Base-by-base conservation (phyloP, 345 rosid species). In the Lepidium africanum region DNA sequence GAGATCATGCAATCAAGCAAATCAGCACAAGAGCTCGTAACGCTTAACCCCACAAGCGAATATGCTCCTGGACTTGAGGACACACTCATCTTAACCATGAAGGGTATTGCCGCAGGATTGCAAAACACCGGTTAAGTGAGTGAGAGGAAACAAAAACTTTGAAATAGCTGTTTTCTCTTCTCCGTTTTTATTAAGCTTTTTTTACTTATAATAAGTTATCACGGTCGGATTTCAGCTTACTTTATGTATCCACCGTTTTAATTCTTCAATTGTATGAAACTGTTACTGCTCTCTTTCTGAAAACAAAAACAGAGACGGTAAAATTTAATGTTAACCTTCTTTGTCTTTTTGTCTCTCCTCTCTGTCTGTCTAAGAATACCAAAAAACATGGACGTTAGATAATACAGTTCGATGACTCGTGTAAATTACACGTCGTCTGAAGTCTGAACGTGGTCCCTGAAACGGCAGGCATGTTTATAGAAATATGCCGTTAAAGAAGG, bases 51-150 rank as follows among this genome's bases (percentile, higher is more conserved):
- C 0, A 80, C 84, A 3, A 91, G 96, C 9, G 99, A 94, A 13
- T 89, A 94, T 46, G 92, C 85, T 19, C 96, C 96, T 17, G 96
- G 97, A 38, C 77, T 94, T 79, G 97, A 91, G 80, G 99, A 95
- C 80, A 91, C 99, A 56, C 96, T 95, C 55, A 91, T 95, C 81
- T 78, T 95, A 80, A 95, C 97, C 70, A 89, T 95, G 96, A 95
- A 95, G 81, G 99, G 99, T 69, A 82, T 95, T 66, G 96, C 97
- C 14, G 97, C 97, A 0, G 96, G 97, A 59, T 21, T 91, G 79
- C 97, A 91, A 78, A 95, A 91, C 83, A 95, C 99, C 3, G 97
- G 99, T 76, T 95, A 83, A 71, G 74, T 51, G 45, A 53, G 19
- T 23, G 65, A 59, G 55, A 54, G 39, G 55, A 36, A 19, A 35